Conservation (phyloP, 768 basidiomycete genomes). For the Pleurotus platypus region DNA sequence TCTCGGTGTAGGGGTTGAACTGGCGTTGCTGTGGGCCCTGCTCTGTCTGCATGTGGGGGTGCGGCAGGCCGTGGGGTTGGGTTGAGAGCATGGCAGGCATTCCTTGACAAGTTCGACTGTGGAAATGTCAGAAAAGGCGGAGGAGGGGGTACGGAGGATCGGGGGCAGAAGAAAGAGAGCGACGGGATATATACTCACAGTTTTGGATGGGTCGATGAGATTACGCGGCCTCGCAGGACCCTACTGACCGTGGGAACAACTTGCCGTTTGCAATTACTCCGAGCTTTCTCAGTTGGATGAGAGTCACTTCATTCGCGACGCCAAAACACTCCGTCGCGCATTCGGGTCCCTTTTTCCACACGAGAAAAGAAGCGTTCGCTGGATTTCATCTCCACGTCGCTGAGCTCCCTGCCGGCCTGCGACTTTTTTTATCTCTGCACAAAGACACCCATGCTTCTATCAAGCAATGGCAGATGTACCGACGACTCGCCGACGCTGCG, state of each 20-base stretch:
- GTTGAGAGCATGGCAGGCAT: slow-evolving; percentile 38
- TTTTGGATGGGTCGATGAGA: slow-evolving; percentile 28
- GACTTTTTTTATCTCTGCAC: not conserved
- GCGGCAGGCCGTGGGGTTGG: slow-evolving; percentile 12
- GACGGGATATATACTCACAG: slow-evolving; percentile 6
- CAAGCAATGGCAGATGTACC: slow-evolving; percentile 4
- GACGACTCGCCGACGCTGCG: slow-evolving; percentile 5
- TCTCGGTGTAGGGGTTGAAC: slow-evolving; percentile 90
- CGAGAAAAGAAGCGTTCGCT: not conserved
- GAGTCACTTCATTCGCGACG: not conserved
- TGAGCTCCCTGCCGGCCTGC: not conserved
- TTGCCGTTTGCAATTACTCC: slow-evolving; percentile 24
- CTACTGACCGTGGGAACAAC: slow-evolving; percentile 12
- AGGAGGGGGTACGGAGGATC: slow-evolving; percentile 21
- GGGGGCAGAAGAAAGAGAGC: slow-evolving; percentile 19
- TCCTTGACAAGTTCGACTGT: slow-evolving; percentile 6
- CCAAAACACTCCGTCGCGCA: not conserved
- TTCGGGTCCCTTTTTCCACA: not conserved
- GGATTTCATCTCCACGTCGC: not conserved
- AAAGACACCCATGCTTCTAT: not conserved
- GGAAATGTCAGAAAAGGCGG: slow-evolving; percentile 18
- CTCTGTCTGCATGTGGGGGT: not conserved
- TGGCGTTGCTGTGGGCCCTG: slow-evolving; percentile 44
- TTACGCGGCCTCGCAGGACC: slow-evolving; percentile 28
- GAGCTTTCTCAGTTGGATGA: slow-evolving; percentile 23